Base-by-base conservation (phyloP, 768 basidiomycete species). In the Trametes punicea region DNA sequence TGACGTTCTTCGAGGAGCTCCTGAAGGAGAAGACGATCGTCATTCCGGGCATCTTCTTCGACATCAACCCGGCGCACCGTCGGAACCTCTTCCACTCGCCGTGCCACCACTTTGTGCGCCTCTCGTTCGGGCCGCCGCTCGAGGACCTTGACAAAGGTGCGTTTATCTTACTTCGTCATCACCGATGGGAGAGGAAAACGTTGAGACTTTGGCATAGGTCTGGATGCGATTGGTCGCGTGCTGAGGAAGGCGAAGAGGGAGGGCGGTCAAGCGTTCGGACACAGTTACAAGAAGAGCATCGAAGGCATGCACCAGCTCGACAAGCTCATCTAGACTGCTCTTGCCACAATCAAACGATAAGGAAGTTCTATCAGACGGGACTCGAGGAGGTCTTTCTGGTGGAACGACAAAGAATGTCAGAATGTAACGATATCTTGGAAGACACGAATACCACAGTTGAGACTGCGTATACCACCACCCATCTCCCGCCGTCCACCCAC, bases 1-100 rank as follows among this genome's bases (percentile, higher is more conserved):
- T 97, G 82, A 91, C 90, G 5, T 96, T 98, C 82, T 98, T 98
- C 67, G 93, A 96, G 66, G 93, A 94, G 71, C 75, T 93, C 40
- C 78, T 96, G 50, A 96, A 93, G 72, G 88, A 91, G 71, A 80
- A 91, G 71, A 89, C 91, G 9, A 93, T 93, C 61, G 88, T 92
- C 51, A 91, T 94, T 44, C 92, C 93, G 4, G 93, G 93, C 10
- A 90, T 90, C 62, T 93, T 93, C 77, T 93, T 93, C 62, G 89
- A 90, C 64, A 87, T 90, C 67, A 87, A 78, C 70, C 89, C 88
- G 21, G 55, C 87, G 15, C 88, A 94, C 63, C 85, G 93, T 63
- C 82, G 94, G 59, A 92, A 96, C 70, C 73, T 97, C 49, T 91
- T 96, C 76, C 83, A 85, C 64, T 93, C 90, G 15, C 90, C 93